Base-by-base conservation (phyloP, 1,139 yeast species). In the Scheffersomyces parashehatae region DNA sequence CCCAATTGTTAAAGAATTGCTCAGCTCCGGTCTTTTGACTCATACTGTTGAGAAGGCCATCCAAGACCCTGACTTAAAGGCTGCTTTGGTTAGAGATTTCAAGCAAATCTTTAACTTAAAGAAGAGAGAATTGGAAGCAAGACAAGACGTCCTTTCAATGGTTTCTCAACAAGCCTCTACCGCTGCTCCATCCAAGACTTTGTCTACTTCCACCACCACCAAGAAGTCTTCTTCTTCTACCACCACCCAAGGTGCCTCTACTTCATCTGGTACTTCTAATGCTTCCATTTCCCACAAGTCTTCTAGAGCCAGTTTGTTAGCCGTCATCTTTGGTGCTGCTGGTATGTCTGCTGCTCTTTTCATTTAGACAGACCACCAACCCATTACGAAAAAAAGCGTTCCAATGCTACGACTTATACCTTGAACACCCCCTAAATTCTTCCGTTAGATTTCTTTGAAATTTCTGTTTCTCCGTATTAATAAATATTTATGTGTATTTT, bases 21-120 rank as follows among this genome's bases (percentile, higher is more conserved):
- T 49, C 43, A 48, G 52, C 29, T 67, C 72, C 26, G 65, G 67
- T 1, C 56, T 67, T 41, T 52, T 68, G 38, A 55, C 51, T 35
- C 49, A 65, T 49, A 55, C 61, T 29, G 39, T 67, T 36, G 48
- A 50, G 37, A 53, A 57, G 51, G 68, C 70, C 20, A 51, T 64
- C 35, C 43, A 50, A 4, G 71, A 67, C 47, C 35, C 44, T n/a
- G 55, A 52, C 5, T 62, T 67, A 38, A 54, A 55, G 43, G 35
- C 50, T n/a, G 66, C 70, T 13, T 51, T 64, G 33, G 46, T 59
- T 13, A 44, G 47, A 29, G 60, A 59, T 45, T 42, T 63, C 34
- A 13, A 31, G 24, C 20, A 31, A 13, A 20, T 31, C 13, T 31
- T 31, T 24, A 15, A n/a, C 6, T 12, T 16, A 10, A 44, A 41